Base-by-base conservation (phyloP, 2,329 filamentous ascomycete genomes). In the Talaromyces sp. region DNA sequence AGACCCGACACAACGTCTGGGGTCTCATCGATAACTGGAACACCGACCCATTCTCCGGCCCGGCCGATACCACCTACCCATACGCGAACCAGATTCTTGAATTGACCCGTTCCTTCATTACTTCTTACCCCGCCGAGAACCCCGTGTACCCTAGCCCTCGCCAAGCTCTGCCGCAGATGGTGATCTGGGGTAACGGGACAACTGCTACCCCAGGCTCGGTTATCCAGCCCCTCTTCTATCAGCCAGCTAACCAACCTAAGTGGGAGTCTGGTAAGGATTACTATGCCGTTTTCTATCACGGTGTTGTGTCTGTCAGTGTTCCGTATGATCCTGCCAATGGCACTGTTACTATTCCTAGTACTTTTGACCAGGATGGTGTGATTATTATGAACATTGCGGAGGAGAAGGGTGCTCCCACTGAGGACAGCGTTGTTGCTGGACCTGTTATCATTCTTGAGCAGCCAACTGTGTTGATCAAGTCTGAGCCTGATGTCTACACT, bases 1-100 rank as follows among this genome's bases (percentile, higher is more conserved):
- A 77, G 54, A 62, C 66, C 3, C 70, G 75, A 6, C 75, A 78
- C 58, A 70, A 74, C 32, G 68, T 67, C 1, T 77, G 75, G 75
- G 66, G 69, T 2, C 54, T 79, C 35, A 72, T 77, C 42, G 72
- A 76, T 29, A 70, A 76, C 24, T 77, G 72, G 66, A 68, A 70
- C 16, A 51, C 51, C 1, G 67, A 71, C 40, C 75, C 75, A 0
- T 77, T 78, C 51, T 69, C 58, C 4, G 75, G 76, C 2, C 73
- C 76, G 0, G 47, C 64, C 3, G 75, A 78, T 56, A 77, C 76
- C 3, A 62, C 69, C 2, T 78, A 70, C 27, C 53, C 53, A 9
- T 55, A 55, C 35, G 35, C 53, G 11, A 55, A 55, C 53, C 53
- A 55, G 36, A 47, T 55, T 20, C 45, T 55, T 10, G 53, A 52